A percentile compares a stretch with the other conserved stretches of the same genome.
phyloP scores from a whole-genome alignment of 1,284 basidiomycete genomes.

The Ustilago shanxiensis region DNA sequence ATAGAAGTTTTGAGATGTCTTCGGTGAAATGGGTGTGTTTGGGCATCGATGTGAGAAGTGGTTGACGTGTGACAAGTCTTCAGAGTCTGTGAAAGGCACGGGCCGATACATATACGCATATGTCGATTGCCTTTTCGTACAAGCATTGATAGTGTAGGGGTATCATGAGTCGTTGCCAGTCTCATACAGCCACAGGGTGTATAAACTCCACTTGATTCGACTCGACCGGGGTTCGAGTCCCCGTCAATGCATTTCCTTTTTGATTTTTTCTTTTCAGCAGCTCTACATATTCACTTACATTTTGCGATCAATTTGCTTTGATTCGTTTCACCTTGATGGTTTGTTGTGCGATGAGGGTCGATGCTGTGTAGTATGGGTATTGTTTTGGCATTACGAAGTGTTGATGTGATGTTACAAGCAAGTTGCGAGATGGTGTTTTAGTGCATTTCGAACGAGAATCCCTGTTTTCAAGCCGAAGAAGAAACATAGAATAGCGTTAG shows the following conservation, averaged over 20 bases:
- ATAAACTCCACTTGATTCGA: slow-evolving; percentile 30
- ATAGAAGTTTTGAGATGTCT: not conserved
- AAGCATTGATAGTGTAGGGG: slow-evolving; percentile 50
- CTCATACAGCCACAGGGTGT: slow-evolving; percentile 16
- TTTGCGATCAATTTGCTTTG: too few species aligned
- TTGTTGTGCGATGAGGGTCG: too few species aligned
- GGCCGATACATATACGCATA: too few species aligned
- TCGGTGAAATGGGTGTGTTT: too few species aligned
- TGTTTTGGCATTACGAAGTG: too few species aligned
- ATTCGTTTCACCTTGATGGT: too few species aligned
- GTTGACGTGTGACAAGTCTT: too few species aligned
- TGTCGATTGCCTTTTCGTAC: not conserved
- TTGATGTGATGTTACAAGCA: too few species aligned
- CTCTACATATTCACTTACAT: too few species aligned
- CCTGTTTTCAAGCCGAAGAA: slow-evolving; percentile 15
- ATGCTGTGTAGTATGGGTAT: too few species aligned
- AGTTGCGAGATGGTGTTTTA: slow-evolving; percentile 4
- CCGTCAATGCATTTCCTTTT: slow-evolving; percentile 54
- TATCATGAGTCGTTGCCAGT: slow-evolving; percentile 53
- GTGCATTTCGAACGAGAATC: slow-evolving; percentile 52
- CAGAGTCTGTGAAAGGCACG: too few species aligned
- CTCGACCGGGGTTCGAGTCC: slow-evolving; percentile 61
- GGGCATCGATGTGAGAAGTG: too few species aligned
- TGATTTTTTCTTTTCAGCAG: not conserved
- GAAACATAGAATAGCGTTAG: not conserved